Evolutionary conservation across 2,329 filamentous ascomycete species (phyloP), one percentile per base, ranked within the genome.

Genomic region (Phaeosphaeriaceae sp.): DNA sequence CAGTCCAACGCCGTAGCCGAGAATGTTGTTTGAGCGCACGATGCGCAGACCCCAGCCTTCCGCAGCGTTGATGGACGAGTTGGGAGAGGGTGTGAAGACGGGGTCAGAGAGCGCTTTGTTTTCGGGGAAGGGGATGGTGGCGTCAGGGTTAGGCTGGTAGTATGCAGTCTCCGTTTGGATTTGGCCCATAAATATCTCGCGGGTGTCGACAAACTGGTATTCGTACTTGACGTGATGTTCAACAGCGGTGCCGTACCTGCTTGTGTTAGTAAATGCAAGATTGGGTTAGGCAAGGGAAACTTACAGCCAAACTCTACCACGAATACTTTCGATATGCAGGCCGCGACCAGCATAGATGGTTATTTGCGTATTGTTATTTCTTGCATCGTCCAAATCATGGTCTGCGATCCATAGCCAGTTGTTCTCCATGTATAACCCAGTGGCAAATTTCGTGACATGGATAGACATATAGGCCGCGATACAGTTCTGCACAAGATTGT

Each of bases 331-430:
- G 56, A 96, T 83, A 20, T 86, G 79, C 34, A 94, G 80, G 56
- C 92, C 92, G 43, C 92, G 88, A 23, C 91, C 92, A 68, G 90
- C 94, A 81, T 88, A 96, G 61, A 97, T 83, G 64, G 87, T 88
- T 73, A 93, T 87, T 72, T 93, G 88, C 1, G 64, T 67, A 50
- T 69, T 69, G 50, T 77, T 83, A 73, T 90, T 84, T 63, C 87
- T 85, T 2, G 75, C 57, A 11, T 85, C 81, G 71, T 96, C 92
- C 18, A 96, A 87, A 69, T 95, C 90, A 77, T 70, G 67, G 20
- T 97, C 92, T 0, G 92, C 85, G 23, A 91, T 87, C 92, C 92
- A 97, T 72, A 89, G 86, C 92, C 92, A 97, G 41, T 83, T 87
- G 76, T 97, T 96, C 76, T 96, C 91, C 47, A 96, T 78, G 74